phyloP scores from a whole-genome alignment of 2,329 filamentous ascomycete genomes.

The Canariomyces notabilis region DNA sequence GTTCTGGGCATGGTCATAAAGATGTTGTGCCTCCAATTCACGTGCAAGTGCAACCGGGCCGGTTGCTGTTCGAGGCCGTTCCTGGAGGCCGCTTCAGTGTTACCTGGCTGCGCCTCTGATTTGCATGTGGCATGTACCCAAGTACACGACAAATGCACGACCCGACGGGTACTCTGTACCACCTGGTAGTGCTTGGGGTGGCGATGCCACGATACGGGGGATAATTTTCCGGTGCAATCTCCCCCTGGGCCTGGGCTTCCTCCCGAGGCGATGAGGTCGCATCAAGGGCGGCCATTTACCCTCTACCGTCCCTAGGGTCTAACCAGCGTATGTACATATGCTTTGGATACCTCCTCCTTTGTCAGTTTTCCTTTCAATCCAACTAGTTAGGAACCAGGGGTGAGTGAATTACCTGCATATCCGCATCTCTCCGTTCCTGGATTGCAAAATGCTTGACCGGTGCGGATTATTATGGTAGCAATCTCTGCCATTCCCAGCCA shows the following conservation, averaged over 20 bases:
- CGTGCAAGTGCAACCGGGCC: conserved; percentile 19
- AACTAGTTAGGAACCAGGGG: neutral
- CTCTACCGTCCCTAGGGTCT: conserved; percentile 13
- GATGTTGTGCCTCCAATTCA: conserved; percentile 12
- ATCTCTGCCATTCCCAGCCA: conserved; percentile 5
- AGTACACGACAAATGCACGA: neutral
- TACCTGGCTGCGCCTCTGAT: conserved; percentile 14
- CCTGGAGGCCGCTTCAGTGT: conserved; percentile 7
- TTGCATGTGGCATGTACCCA: conserved; percentile 8
- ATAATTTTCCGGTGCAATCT: too few relatives aligned
- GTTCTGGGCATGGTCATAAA: neutral
- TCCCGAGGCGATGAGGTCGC: too few relatives aligned
- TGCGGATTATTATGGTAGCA: conserved; percentile 2
- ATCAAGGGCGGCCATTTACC: conserved; percentile 22
- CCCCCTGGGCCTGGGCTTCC: conserved; percentile 16
- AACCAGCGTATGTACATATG: conserved; percentile 1
- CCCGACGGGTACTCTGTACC: neutral
- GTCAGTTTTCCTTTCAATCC: neutral
- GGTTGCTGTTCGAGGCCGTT: neutral
- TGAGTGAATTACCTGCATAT: neutral
- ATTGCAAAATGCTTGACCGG: conserved; percentile 12
- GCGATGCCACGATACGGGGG: conserved; percentile 3
- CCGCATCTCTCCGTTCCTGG: conserved; percentile 11
- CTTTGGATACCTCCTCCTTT: neutral
- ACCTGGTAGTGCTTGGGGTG: neutral